These are phyloP conservation scores for Rhodamnia argentea DNA, from an alignment of 345 rosid species.

Conservation along the genomic window DNA sequence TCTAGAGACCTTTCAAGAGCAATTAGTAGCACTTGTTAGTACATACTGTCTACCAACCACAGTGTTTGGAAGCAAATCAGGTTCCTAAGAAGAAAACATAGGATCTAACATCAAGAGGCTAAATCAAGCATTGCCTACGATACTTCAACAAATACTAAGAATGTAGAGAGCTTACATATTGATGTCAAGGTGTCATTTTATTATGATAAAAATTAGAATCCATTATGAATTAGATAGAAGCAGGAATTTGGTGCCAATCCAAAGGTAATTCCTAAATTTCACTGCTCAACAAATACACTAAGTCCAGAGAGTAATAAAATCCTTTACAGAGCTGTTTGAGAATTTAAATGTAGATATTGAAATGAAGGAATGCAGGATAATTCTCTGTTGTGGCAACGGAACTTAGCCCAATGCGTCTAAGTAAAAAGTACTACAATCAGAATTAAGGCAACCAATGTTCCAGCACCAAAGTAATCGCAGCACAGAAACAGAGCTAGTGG, in stretches of 20 bases:
- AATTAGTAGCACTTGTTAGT: background rate
- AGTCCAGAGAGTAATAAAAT: background rate
- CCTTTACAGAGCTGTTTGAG: background rate
- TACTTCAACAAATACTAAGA: background rate
- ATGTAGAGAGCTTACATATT: background rate
- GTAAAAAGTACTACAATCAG: background rate
- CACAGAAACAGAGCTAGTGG: background rate
- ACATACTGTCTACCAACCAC: background rate
- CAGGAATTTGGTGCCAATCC: background rate
- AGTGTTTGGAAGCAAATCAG: background rate
- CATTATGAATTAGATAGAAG: background rate
- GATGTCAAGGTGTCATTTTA: background rate
- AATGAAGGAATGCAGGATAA: background rate
- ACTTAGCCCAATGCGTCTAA: background rate
- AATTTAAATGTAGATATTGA: background rate
- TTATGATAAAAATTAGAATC: background rate
- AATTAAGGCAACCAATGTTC: background rate
- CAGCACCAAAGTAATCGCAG: background rate
- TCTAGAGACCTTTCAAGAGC: constrained; percentile 43
- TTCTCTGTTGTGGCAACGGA: background rate
- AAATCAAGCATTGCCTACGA: background rate
- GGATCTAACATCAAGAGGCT: background rate
- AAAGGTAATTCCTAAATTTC: background rate
- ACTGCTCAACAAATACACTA: background rate
- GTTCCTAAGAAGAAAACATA: background rate